Percentiles rank a stretch among this genome's conserved stretches.
phyloP scores from a whole-genome alignment of 345 rosid species.

The Ceriops tagal region DNA sequence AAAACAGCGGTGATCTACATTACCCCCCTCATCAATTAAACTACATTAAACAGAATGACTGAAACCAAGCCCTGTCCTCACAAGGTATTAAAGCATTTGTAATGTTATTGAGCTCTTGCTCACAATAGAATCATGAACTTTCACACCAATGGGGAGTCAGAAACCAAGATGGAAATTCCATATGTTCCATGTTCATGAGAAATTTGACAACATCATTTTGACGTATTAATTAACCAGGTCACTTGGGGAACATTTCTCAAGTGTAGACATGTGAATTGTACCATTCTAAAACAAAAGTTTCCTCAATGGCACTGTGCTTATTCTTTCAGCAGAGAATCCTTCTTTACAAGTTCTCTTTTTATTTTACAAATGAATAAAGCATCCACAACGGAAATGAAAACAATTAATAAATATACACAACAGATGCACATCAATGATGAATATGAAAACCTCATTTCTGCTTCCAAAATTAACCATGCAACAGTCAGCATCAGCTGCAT shows the following conservation, averaged over 20 bases:
- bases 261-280: background rate
- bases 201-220: too few species aligned
- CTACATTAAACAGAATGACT: background rate
- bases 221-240: too few species aligned
- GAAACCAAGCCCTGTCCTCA: background rate
- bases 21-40: background rate
- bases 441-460: conserved; percentile 44
- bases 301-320: background rate
- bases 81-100: background rate
- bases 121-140: too few species aligned
- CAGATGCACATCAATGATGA: conserved; percentile 19
- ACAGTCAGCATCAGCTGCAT: conserved; percentile 16
- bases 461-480: conserved; percentile 23
- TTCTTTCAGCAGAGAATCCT: background rate
- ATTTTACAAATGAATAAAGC: too few species aligned
- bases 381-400: background rate
- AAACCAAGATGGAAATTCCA: too few species aligned
- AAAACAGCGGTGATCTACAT: background rate
- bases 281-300: background rate
- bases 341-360: background rate
- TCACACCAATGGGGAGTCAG: too few species aligned
- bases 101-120: too few species aligned
- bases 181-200: too few species aligned
- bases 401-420: conserved; percentile 5
- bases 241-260: too few species aligned